Base-by-base conservation (phyloP, 306 rosid species). In the Vigna nakashimae region DNA sequence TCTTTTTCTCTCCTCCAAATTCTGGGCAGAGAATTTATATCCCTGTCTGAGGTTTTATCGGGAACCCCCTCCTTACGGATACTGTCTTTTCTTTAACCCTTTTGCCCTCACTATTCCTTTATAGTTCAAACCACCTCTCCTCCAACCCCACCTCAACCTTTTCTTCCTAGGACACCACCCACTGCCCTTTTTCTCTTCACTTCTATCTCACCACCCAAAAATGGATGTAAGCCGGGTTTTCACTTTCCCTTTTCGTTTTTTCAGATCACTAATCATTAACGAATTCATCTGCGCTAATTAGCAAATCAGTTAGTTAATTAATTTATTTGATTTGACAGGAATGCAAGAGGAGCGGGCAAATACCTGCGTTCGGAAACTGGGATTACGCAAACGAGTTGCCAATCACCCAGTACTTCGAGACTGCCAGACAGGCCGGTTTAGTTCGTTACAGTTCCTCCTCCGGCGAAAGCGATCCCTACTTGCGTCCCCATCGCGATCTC, bases 351-450 rank as follows among this genome's bases (percentile, higher is more conserved):
- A 92, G 97, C 15, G 93, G 91, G 2, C 95, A 92, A 57, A 87
- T 95, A 65, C 98, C 98, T 15, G 91, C 93, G 49, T 95, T 95
- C 55, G 98, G 98, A 5, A 88, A 95, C 86, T 95, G 98, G 98
- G 98, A 95, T 51, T 86, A 83, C 43, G 87, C 96, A 0, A 91
- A 89, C 53, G 89, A 95, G 59, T 59, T 92, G 22, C 98, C 98
- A 53, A 95, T 95, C 70, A 95, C 97, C 66, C 98, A 95, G 85
- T 95, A 92, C 69, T 95, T 95, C 48, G 98, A 92, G 73, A 87
- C 85, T 24, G 93, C 98, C 0, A 89, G 97, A 46, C 97, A 94
- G 26, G 97, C 93, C 1, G 97, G 98, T 24, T 76, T 94, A 85
- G 85, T 94, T 72, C 89, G 96, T 32, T 86, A 87, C 80, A 91